phyloP scores from a whole-genome alignment of 176 grass and related monocot genomes.

The Oropetium thomaeum region DNA sequence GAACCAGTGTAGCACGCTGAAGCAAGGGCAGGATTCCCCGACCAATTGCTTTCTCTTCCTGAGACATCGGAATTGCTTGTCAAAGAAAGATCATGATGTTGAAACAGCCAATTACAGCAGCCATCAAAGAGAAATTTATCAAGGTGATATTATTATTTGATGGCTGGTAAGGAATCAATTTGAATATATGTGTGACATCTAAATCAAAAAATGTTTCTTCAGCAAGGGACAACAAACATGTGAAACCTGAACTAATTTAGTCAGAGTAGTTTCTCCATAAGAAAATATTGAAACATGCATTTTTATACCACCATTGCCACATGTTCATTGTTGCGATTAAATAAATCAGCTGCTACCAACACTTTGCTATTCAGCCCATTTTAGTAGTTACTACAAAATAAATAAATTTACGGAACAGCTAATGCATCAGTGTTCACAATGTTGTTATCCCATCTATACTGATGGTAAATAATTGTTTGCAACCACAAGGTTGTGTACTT shows the following conservation, averaged over 20 bases:
- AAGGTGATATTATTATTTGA: constrained; percentile 6
- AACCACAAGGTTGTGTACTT: not conserved
- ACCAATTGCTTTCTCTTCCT: constrained; percentile 94
- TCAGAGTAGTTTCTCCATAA: constrained; percentile 16
- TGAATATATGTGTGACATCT: not conserved
- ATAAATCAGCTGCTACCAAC: constrained; percentile 11
- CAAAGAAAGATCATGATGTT: constrained; percentile 13
- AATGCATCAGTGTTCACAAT: not conserved
- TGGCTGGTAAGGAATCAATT: not conserved
- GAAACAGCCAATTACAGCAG: not conserved
- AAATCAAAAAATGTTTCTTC: constrained; percentile 15
- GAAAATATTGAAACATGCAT: constrained; percentile 4
- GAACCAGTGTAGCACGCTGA: constrained; percentile 80
- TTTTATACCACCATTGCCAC: constrained; percentile 18
- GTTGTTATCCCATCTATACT: not conserved
- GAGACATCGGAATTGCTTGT: constrained; percentile 21
- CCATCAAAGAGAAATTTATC: not conserved
- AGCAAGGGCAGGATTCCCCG: constrained; percentile 84
- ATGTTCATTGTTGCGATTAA: constrained; percentile 31
- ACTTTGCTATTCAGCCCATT: not conserved
- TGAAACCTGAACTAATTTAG: constrained; percentile 17
- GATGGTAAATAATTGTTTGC: not conserved
- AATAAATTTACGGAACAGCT: constrained; percentile 15
- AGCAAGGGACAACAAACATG: constrained; percentile 24
- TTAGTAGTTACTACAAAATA: not conserved